Base-by-base conservation (phyloP, 192 early-diverging fungal genomes). In the Jimgerdemannia lactiflua region DNA sequence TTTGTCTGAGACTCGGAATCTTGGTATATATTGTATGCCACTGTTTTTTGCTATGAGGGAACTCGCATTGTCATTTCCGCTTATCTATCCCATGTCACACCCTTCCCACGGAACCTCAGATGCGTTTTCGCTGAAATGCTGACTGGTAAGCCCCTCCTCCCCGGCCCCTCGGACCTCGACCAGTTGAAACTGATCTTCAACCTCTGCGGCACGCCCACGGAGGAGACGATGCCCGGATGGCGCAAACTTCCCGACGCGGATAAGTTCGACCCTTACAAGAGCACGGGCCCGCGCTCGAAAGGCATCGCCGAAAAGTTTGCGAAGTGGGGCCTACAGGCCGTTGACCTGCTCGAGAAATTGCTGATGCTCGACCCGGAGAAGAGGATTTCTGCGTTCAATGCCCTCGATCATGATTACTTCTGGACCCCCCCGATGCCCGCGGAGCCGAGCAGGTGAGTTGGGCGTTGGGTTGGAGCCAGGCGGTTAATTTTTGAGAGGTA, bases 51-150 rank as follows among this genome's bases (percentile, higher is more conserved):
- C n/a, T n/a, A n/a, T n/a, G n/a, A n/a, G n/a, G n/a, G n/a, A n/a
- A n/a, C n/a, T n/a, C n/a, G n/a, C n/a, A n/a, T n/a, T n/a, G n/a
- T n/a, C n/a, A n/a, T n/a, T n/a, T n/a, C n/a, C n/a, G n/a, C n/a
- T n/a, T n/a, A n/a, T n/a, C n/a, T n/a, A n/a, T n/a, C n/a, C n/a
- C n/a, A n/a, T n/a, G n/a, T n/a, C n/a, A n/a, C n/a, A n/a, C n/a
- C n/a, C n/a, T n/a, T n/a, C n/a, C n/a, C n/a, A n/a, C n/a, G n/a
- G n/a, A n/a, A n/a, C 8, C 17, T 8, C 67, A 93, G 92, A 18
- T 99, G 98, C 86, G 93, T 99, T 3, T 94, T 99, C 85, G 98
- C 92, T 40, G 98, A 99, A 84, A 94, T 99, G 89, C 82, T 97
- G 66, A 87, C 88, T 69, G 86, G 91, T 43, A 83, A 89, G 71